phyloP scores from a whole-genome alignment of 768 basidiomycete genomes.

The Tephrocybe sp. region DNA sequence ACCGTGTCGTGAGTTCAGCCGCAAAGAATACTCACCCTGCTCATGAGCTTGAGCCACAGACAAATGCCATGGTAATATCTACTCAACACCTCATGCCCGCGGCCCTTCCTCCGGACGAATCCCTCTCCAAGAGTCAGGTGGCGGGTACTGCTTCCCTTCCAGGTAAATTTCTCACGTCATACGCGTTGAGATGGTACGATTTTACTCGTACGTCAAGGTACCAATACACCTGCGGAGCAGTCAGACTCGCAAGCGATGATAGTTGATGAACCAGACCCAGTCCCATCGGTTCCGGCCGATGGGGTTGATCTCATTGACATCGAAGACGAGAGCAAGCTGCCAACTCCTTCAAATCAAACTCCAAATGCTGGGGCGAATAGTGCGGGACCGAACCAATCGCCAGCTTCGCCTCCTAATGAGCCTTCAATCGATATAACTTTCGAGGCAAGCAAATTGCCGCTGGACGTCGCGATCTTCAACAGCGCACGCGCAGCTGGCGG shows the following conservation, averaged over 20 bases:
- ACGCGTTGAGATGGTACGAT: neutral
- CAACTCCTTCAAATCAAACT: conserved; percentile 25
- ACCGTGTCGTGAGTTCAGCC: conserved; percentile 46
- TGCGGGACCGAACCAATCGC: conserved; percentile 17
- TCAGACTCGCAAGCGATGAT: conserved; percentile 31
- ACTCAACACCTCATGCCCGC: conserved; percentile 74
- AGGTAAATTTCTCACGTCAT: conserved; percentile 8
- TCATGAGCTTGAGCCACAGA: conserved; percentile 43
- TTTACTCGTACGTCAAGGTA: conserved; percentile 10
- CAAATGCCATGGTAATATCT: conserved; percentile 88
- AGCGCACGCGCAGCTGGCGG: conserved; percentile 85
- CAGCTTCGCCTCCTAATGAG: conserved; percentile 37
- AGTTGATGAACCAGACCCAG: conserved; percentile 31
- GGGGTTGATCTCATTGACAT: conserved; percentile 49
- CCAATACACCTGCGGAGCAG: conserved; percentile 24
- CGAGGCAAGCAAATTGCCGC: conserved; percentile 86
- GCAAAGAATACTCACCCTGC: conserved; percentile 9
- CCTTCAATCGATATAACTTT: conserved; percentile 74
- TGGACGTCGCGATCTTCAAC: conserved; percentile 93
- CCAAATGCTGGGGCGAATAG: conserved; percentile 5
- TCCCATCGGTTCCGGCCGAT: conserved; percentile 26
- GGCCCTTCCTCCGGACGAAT: conserved; percentile 22
- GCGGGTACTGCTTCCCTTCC: conserved; percentile 11
- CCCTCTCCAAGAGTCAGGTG: conserved; percentile 18
- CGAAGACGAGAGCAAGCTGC: conserved; percentile 42